Evolutionary conservation across 2,329 filamentous ascomycete genomes (phyloP), one percentile per base, ranked within the genome.

Genomic region (Phoma sp.): DNA sequence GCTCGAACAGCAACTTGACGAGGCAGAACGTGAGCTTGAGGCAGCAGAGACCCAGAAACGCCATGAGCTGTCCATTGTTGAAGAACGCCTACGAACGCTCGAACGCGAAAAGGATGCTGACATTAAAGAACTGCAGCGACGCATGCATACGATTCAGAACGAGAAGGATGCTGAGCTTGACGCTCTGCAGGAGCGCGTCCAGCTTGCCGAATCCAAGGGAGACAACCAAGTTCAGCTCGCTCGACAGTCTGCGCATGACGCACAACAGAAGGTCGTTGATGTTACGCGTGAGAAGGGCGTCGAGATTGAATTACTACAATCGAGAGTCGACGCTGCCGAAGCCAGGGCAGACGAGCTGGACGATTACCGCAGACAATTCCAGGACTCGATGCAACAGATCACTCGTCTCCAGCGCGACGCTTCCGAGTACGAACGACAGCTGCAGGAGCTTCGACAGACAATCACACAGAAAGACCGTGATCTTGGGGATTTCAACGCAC

Each of bases 161-260:
- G 72, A 74, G 28, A 75, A 75, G 25, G 67, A 77, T 32, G 72
- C 72, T 7, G 77, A 79, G 52, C 50, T 79, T 5, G 75, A 78
- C 26, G 68, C 74, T 10, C 57, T 80, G 9, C 71, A 70, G 29
- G 71, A 73, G 36, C 73, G 77, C 32, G 59, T 80, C 17, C 66
- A 74, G 42, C 67, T 77, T 26, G 73, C 74, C 5, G 74, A 77
- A 50, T 74, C 73, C 1, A 69, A 76, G 39, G 73, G 75, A 12
- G 75, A 76, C 45, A 74, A 75, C 40, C 73, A 76, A 48, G 68
- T 71, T 1, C 73, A 76, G 50, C 69, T 76, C 26, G 74, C 74
- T 10, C 73, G 76, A 52, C 75, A 77, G 51, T 73, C 74, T 49
- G 73, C 74, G 23, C 62, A 69, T 18, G 74, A 76, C 28, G 73